Evolutionary conservation across 345 rosid genomes (phyloP), one percentile per base, ranked within the genome.

Genomic region (Hypericum androsaemum): DNA sequence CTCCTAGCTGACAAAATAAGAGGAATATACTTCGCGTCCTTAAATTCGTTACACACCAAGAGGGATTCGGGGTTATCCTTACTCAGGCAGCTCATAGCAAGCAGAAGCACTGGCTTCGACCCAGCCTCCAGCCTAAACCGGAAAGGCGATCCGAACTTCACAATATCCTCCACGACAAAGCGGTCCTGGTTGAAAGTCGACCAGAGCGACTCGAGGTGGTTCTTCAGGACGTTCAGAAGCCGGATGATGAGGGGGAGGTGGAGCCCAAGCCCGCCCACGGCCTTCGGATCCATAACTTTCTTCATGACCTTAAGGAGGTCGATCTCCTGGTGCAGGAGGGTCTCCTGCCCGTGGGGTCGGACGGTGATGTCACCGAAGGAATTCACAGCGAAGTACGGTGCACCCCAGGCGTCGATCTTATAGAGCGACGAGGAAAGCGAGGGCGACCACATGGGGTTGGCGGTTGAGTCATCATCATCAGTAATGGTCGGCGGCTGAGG

Each of bases 91-190:
- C 78, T 82, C 96, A 84, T 90, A 3, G 96, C 95, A 2, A 90
- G 71, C 6, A 87, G 85, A 0, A 90, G 87, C 78, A 87, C 95
- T 10, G 95, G 98, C 36, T 90, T 90, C 2, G 96, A 90, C 56
- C 96, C 98, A 41, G 98, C 95, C 49, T 90, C 96, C 14, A 90
- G 59, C 10, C 98, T 96, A 60, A 90, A 90, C 32, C 95, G 80
- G 65, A 81, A 87, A 3, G 65, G 40, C 5, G 76, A 76, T 5
- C 96, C 98, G 54, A 87, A 84, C 52, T 50, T 69, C 41, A 90
- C 96, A 8, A 90, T 79, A 63, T 90, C 98, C 37, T 87, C 95
- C 7, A 90, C 81, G 3, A 90, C 79, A 53, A 79, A 90, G 12
- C 95, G 77, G 68, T 90, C 92, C 53, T 90, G 98, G 68, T 90